Conservation (phyloP, 78 protist species). For the Creolimax fragrantissima region DNA sequence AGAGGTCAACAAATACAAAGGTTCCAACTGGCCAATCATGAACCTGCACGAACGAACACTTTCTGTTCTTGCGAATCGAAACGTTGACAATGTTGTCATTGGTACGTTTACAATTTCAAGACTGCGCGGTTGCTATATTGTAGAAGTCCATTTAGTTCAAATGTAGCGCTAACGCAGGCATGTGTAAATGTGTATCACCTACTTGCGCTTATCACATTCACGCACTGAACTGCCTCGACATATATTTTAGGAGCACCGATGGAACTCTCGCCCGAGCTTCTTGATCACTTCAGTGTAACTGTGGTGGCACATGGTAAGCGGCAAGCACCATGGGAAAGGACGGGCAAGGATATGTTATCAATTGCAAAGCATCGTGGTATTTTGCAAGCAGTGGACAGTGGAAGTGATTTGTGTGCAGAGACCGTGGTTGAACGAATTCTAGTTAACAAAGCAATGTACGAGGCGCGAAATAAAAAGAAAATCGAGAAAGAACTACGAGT, state of each 20-base stretch:
- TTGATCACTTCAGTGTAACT: neutral
- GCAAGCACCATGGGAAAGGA: neutral
- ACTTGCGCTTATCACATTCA: neutral
- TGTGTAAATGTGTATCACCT: neutral
- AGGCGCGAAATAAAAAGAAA: neutral
- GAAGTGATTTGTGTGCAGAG: neutral
- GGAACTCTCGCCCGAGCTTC: neutral
- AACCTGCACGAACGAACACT: constrained; percentile 84
- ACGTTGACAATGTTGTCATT: neutral
- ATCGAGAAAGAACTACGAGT: neutral
- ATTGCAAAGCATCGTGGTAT: neutral
- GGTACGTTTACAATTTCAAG: no score
- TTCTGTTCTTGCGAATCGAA: constrained; percentile 67
- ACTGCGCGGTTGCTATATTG: neutral
- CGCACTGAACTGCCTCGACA: neutral
- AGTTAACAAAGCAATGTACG: neutral
- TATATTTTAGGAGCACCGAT: neutral
- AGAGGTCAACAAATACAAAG: constrained; percentile 51
- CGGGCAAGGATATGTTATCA: neutral
- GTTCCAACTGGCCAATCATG: constrained; percentile 84
- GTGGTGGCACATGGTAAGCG: constrained; percentile 12
- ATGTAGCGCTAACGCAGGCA: neutral
- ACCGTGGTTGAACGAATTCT: neutral
- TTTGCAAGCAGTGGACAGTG: neutral
- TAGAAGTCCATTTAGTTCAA: neutral